Base-by-base conservation (phyloP, 2,329 filamentous ascomycete species). In the Orbilia quercus region DNA sequence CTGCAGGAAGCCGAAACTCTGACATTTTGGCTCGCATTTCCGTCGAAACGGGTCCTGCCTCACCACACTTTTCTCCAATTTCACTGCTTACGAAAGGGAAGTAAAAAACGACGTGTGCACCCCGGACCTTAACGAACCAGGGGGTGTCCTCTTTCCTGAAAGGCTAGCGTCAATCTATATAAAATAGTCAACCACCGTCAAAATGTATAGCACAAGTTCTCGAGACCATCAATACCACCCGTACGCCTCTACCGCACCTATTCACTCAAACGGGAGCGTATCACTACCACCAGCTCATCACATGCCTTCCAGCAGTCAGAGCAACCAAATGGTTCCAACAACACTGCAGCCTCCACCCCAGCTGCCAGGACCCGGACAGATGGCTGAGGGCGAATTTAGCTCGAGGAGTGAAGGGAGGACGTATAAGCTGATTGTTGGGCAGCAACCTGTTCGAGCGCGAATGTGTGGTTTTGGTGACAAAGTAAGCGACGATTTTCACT, bases 391-490 rank as follows among this genome's bases (percentile, higher is more conserved):
- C 12, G 38, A 36, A 34, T 72, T 65, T 25, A 72, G 67, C 53
- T 72, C 60, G 12, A 53, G 81, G 42, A 82, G 80, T 54, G 81
- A 83, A 23, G 82, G 81, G 47, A 81, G 82, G 28, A 81, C 81
- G 45, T 84, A 81, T 80, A 90, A 88, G 74, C 85, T 96, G 55
- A 84, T 89, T 76, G 91, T 97, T 72, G 88, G 91, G 76, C 95
- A 99, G 82, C 92, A 98, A 81, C 95, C 95, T 55, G 86, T 91
- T 78, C 88, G 95, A 78, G 95, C 95, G 76, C 91, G 95, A 74
- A 98, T 98, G 95, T 99, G 95, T 83, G 95, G 95, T 6, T 99
- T 98, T 82, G 95, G 95, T 75, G 95, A 99, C 83, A 99, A 98
- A 86, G 91, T 95, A 82, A 53, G 54, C 65, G 83, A 50, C 51